Conservation (phyloP, 306 rosid species). For the Nissolia schottii region DNA sequence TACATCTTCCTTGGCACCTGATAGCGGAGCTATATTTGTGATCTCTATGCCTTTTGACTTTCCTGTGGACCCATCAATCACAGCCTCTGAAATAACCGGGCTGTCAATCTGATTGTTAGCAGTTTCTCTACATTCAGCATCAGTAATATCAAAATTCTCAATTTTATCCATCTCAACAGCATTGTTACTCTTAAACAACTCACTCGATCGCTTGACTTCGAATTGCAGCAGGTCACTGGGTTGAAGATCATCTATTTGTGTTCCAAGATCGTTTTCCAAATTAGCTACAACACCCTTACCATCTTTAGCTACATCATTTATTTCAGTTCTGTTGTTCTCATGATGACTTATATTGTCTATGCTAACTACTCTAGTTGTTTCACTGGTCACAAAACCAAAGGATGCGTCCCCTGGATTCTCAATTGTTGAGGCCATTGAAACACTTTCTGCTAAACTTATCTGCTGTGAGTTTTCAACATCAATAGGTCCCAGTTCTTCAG, state of each 20-base stretch:
- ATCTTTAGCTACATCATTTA: conserved; percentile 25
- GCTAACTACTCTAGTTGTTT: conserved; percentile 23
- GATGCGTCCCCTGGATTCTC: conserved; percentile 24
- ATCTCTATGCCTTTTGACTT: conserved; percentile 29
- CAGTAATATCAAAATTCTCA: conserved; percentile 23
- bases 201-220: conserved; percentile 23
- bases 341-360: neutral
- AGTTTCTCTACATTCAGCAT: conserved; percentile 29
- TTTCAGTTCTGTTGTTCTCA: conserved; percentile 22
- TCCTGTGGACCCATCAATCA: conserved; percentile 4
- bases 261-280: conserved; percentile 23
- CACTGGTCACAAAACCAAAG: conserved; percentile 22
- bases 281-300: conserved; percentile 17
- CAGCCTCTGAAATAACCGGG: conserved; percentile 35
- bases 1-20: conserved; percentile 11
- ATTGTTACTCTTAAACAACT: conserved; percentile 17
- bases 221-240: conserved; percentile 24
- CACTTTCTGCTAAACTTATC: conserved; percentile 21
- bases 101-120: conserved; percentile 12
- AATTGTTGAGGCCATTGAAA: conserved; percentile 7
- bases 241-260: conserved; percentile 17
- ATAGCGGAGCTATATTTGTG: conserved; percentile 1
- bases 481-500: conserved; percentile 33
- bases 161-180: conserved; percentile 20
- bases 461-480: conserved; percentile 21